Evolutionary conservation across 1,284 basidiomycete genomes (phyloP).

Genomic region (Heliocybe sulcata): DNA sequence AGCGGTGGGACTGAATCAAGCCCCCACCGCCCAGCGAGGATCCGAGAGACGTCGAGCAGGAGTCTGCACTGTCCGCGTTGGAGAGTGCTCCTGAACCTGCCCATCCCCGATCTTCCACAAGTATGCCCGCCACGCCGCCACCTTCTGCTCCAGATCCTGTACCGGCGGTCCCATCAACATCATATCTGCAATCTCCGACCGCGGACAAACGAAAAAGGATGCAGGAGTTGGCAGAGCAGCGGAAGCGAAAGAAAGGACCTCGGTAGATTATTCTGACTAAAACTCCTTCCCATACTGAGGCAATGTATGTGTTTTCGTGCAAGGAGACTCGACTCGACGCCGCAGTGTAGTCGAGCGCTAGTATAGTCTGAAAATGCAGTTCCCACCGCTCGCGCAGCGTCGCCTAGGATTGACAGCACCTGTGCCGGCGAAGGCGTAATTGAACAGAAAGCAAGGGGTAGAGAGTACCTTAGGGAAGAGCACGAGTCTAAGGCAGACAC

Average conservation of each 20-base stretch:
- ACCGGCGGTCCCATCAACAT: slow-evolving; percentile 10
- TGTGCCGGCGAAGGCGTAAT: too few relatives aligned
- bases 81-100: background rate
- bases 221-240: slow-evolving; percentile 22
- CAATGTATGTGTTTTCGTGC: background rate
- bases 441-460: too few relatives aligned
- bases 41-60: background rate
- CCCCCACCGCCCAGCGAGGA: background rate
- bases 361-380: too few relatives aligned
- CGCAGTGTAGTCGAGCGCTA: background rate
- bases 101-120: background rate
- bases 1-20: background rate
- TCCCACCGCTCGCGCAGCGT: too few relatives aligned
- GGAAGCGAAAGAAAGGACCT: slow-evolving; percentile 8
- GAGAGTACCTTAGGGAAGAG: too few relatives aligned
- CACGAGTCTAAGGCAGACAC: too few relatives aligned
- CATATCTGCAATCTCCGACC: slow-evolving; percentile 24
- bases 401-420: too few relatives aligned
- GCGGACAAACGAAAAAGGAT: slow-evolving; percentile 29
- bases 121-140: slow-evolving; percentile 6
- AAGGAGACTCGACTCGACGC: too few relatives aligned
- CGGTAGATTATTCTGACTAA: too few relatives aligned
- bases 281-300: background rate
- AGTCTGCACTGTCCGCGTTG: background rate
- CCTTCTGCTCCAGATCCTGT: background rate